Evolutionary conservation across 805 yeast species (phyloP).

Genomic region (Yarrowia osloensis): DNA sequence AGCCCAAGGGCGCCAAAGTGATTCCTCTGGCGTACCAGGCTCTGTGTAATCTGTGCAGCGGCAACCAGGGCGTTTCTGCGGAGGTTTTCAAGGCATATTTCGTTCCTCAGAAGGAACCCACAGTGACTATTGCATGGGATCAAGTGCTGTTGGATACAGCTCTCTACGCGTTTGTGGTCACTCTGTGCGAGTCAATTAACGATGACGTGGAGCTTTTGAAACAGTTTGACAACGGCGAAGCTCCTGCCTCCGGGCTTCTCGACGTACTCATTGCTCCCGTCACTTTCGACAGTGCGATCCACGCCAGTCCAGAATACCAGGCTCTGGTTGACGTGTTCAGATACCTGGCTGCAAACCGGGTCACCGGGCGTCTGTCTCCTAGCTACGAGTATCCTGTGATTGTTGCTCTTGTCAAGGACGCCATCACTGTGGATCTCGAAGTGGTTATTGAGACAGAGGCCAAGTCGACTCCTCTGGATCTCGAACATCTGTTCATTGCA

Average conservation of each 20-base stretch:
- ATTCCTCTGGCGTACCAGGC: constrained; percentile 21
- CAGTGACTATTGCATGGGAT: neutral
- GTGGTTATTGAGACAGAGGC: constrained; percentile 17
- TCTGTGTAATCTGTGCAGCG: constrained; percentile 17
- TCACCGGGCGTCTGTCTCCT: neutral
- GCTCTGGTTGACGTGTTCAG: constrained; percentile 13
- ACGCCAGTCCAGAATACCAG: constrained; percentile 11
- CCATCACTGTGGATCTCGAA: constrained; percentile 15
- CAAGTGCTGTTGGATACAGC: neutral
- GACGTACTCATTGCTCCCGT: neutral
- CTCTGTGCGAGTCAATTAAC: constrained; percentile 5
- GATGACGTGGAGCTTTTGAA: constrained; percentile 6
- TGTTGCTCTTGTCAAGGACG: neutral
- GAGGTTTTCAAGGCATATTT: neutral
- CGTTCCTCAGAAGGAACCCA: neutral
- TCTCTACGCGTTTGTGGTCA: constrained; percentile 20
- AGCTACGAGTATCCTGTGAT: neutral
- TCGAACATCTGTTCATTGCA: neutral
- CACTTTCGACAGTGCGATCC: neutral
- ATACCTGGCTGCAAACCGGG: neutral
- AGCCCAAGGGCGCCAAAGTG: neutral
- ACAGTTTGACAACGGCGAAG: neutral
- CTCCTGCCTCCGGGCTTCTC: neutral
- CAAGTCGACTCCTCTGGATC: constrained; percentile 14
- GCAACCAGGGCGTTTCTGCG: neutral